Evolutionary conservation across 176 grass and related monocot genomes (phyloP), one percentile per base, ranked within the genome.

Genomic region (Carex cristatella): DNA sequence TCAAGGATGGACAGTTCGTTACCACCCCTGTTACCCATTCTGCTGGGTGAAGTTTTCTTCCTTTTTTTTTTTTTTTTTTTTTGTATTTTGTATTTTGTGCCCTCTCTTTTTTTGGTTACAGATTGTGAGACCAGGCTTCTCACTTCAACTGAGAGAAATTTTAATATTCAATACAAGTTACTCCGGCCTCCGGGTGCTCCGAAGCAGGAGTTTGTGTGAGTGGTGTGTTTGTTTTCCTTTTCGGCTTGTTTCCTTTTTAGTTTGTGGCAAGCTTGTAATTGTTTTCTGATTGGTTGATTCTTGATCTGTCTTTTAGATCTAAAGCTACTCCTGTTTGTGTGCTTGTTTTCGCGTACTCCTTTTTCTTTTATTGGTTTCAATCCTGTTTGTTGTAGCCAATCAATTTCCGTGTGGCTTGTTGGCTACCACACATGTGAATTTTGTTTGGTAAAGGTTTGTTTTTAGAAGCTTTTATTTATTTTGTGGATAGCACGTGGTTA

Each of bases 11-110:
- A 13, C 93, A 93, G 38, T 98, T 98, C 80, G 87, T 63, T 40
- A 98, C 95, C 1, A 69, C 62, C 58, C 89, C 95, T 30, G 91
- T 98, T 66, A 93, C 91, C 60, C 95, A 98, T 83, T 95, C 93
- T 1, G 95, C 93, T 62, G 95, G 91, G 8, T 97, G 87, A 90
- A 46, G 31, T 40, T 11, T 56, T 83, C 54, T 53, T 74, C 46
- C 48, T 23, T 48, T 32, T 38, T 1, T 53, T 0, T 56, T 15
- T 54, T 56, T 71, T 10, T 33, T 2, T 70, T 2, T 84, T 70
- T 53, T 59, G 40, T 27, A 23, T 23, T 23, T 10, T 33, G 7
- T 70, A 6, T 84, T 70, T 53, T 59, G 40, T 27, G 82, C 11
- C 10, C 15, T 38, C 32, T 16, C 40, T 79, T 70, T 32, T 32